Evolutionary conservation across 495 filamentous ascomycete genomes (phyloP).

Genomic region (Tuber aestivum): DNA sequence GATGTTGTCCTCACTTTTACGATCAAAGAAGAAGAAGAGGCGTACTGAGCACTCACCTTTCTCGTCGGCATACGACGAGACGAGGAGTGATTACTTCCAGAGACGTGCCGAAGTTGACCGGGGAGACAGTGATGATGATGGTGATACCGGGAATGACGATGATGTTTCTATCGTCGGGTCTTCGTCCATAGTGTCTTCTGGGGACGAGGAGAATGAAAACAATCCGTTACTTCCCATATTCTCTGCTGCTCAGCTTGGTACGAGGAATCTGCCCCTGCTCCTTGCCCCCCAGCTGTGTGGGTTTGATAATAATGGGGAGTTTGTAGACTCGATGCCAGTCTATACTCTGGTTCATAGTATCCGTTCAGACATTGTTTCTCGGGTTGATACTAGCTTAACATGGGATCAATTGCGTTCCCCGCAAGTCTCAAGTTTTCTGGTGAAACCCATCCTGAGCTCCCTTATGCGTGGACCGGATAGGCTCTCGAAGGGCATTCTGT

Average conservation of each 20-base stretch:
- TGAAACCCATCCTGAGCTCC: constrained; percentile 63
- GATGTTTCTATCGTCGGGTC: constrained; percentile 5
- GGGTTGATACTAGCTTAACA: constrained; percentile 84
- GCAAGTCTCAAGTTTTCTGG: constrained; percentile 87
- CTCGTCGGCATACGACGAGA: constrained; percentile 46
- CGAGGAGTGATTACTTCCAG: constrained; percentile 27
- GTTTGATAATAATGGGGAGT: neutral
- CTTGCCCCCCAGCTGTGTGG: constrained; percentile 8
- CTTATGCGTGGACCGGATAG: constrained; percentile 71
- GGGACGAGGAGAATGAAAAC: constrained; percentile 55
- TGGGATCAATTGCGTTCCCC: constrained; percentile 94
- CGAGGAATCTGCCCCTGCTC: constrained; percentile 4
- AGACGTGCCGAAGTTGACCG: neutral
- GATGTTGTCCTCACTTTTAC: constrained; percentile 51
- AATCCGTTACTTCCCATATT: constrained; percentile 73
- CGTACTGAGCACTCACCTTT: constrained; percentile 49
- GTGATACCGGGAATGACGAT: neutral
- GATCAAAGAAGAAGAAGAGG: constrained; percentile 43
- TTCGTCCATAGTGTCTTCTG: constrained; percentile 32
- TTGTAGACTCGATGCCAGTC: constrained; percentile 67
- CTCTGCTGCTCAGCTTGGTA: constrained; percentile 74
- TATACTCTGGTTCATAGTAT: constrained; percentile 87
- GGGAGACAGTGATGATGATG: neutral
- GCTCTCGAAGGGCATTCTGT: constrained; percentile 78
- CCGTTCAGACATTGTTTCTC: constrained; percentile 68